phyloP scores from a whole-genome alignment of 257 asterid species.

The Forsythia suspensa region DNA sequence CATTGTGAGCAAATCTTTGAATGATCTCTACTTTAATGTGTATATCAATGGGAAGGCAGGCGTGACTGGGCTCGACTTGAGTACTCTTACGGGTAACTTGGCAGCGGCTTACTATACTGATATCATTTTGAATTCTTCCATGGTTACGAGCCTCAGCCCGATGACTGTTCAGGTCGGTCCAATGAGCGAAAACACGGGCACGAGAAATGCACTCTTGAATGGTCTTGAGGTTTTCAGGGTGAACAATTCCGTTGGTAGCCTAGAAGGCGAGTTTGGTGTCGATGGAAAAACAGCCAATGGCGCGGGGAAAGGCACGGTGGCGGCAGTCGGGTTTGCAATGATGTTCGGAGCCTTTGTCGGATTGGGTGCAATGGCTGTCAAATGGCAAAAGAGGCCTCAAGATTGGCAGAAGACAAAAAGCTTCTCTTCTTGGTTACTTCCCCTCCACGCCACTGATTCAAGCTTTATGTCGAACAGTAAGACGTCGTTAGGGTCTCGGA shows the following conservation, averaged over 20 bases:
- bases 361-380: slow-evolving; percentile 30
- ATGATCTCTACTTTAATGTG: slow-evolving; percentile 28
- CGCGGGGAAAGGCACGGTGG: slow-evolving; percentile 20
- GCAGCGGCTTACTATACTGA: slow-evolving; percentile 56
- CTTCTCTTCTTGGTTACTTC: slow-evolving; percentile 32
- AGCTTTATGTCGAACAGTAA: slow-evolving; percentile 40
- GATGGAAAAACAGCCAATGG: slow-evolving; percentile 33
- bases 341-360: slow-evolving; percentile 33
- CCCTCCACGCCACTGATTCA: slow-evolving; percentile 46
- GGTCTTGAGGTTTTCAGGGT: slow-evolving; percentile 69
- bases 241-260: slow-evolving; percentile 71
- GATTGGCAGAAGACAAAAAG: slow-evolving; percentile 30
- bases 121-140: slow-evolving; percentile 54
- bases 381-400: slow-evolving; percentile 30
- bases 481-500: slow-evolving; percentile 38
- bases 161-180: slow-evolving; percentile 59
- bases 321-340: slow-evolving; percentile 30
- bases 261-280: slow-evolving; percentile 61
- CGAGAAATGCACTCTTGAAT: slow-evolving; percentile 57
- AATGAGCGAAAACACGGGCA: slow-evolving; percentile 43
- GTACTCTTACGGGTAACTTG: slow-evolving; percentile 47
- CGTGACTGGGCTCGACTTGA: slow-evolving; percentile 43
- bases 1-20: slow-evolving; percentile 25
- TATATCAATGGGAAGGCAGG: slow-evolving; percentile 26
- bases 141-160: slow-evolving; percentile 48